phyloP scores from a whole-genome alignment of 352 stramenopile species.

The Phytophthora pistaciae region DNA sequence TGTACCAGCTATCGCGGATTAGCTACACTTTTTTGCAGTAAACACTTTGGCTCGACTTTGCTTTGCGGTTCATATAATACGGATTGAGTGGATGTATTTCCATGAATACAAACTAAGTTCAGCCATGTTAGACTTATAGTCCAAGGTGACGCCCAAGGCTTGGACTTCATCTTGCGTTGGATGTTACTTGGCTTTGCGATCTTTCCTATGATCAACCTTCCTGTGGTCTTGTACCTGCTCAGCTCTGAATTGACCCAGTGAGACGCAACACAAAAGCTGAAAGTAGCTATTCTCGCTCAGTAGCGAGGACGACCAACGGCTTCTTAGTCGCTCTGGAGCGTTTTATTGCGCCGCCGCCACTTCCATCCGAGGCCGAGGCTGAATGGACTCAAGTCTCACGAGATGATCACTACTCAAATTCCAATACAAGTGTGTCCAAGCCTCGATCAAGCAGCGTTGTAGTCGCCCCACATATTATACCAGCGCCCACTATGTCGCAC shows the following conservation, averaged over 20 bases:
- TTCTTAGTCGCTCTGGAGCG: background rate
- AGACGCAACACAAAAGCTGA: background rate
- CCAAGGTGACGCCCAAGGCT: no score
- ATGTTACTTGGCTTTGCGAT: conserved; percentile 6
- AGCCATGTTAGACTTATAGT: background rate
- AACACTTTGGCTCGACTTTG: no score
- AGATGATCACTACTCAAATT: conserved; percentile 16
- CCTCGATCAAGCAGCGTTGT: background rate
- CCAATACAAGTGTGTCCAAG: background rate
- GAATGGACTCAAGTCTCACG: background rate
- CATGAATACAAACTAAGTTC: no score
- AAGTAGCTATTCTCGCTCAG: conserved; percentile 15
- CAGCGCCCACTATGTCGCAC: conserved; percentile 23
- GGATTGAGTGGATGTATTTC: no score
- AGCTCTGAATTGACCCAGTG: background rate
- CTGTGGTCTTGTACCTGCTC: conserved; percentile 2
- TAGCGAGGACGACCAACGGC: conserved; percentile 19
- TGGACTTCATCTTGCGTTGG: background rate
- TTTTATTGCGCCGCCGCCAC: background rate
- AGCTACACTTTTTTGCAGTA: background rate
- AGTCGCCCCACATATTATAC: no score
- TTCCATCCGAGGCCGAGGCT: background rate
- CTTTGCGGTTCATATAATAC: no score
- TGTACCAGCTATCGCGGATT: conserved; percentile 5
- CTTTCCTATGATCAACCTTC: conserved; percentile 5